Base-by-base conservation (phyloP, 208 protist species). In the Leishmania tropica region DNA sequence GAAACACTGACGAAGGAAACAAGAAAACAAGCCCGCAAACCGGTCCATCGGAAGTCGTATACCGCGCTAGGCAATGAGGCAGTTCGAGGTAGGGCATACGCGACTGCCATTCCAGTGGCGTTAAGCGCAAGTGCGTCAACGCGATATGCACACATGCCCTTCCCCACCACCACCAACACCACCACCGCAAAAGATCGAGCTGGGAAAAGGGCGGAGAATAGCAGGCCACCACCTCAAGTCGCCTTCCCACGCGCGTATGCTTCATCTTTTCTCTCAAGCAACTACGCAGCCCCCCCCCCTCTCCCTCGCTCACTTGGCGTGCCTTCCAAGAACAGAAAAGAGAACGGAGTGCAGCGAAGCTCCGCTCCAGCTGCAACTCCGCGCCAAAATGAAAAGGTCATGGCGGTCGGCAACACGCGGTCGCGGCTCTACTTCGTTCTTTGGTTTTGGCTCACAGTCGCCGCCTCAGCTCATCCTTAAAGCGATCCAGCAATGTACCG, bases 381-480 rank as follows among this genome's bases (percentile, higher is more conserved):
- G 37, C 35, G 45, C 42, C 40, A 28, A 48, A 6, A 72, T 21
- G 37, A 1, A 48, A 72, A 28, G 48, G 60, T 21, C 2, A 70
- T 45, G 19, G 40, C 19, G 76, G 24, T 37, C 17, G 31, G 24
- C 24, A 21, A 19, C 53, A 53, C 28, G 58, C 10, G 35, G 45
- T 42, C 21, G 28, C 24, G 19, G n/a, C 37, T 47, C 75, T 24
- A 48, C 51, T 31, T 7, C 37, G 19, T 51, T 68, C 31, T n/a
- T 74, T 31, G 10, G 70, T 24, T 74, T 74, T 40, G n/a, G 31
- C 54, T 79, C 76, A 88, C 64, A 94, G 83, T 4, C 78, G 89
- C 45, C 81, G 85, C 81, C 90, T 96, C 60, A 90, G 71, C 62
- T 92, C 89, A 80, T 94, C 83, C 40, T 92, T 92, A 35, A 96